These are phyloP conservation scores for Austroboletus eburneus DNA, from an alignment of 768 basidiomycete species.

Conservation along the genomic window DNA sequence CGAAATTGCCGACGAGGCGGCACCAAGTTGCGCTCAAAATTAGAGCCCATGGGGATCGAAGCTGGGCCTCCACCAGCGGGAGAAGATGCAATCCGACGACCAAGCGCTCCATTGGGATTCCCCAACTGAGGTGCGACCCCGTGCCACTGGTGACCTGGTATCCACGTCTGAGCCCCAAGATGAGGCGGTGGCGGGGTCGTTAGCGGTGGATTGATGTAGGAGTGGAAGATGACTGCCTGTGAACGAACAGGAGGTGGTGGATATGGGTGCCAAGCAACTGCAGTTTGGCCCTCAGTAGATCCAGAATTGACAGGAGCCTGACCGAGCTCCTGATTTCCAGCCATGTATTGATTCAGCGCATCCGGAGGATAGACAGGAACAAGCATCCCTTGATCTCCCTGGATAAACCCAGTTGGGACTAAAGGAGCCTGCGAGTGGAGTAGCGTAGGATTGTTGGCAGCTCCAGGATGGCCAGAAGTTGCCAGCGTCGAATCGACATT, in stretches of 20 bases:
- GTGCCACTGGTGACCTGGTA: constrained; percentile 23
- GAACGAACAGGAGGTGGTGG: constrained; percentile 31
- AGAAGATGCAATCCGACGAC: constrained; percentile 15
- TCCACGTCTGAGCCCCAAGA: constrained; percentile 22
- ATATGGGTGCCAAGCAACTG: constrained; percentile 33
- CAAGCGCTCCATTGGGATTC: constrained; percentile 11
- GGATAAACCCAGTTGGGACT: constrained; percentile 63
- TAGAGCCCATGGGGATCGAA: constrained; percentile 10
- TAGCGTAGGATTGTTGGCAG: constrained; percentile 9
- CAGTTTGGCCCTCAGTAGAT: constrained; percentile 26
- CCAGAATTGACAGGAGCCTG: constrained; percentile 15
- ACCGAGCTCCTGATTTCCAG: constrained; percentile 35
- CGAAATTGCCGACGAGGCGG: constrained; percentile 32
- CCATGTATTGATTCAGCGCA: constrained; percentile 66
- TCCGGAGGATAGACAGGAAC: constrained; percentile 69
- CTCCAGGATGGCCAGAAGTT: constrained; percentile 16
- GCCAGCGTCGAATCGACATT: constrained; percentile 22
- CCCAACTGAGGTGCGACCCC: constrained; percentile 16
- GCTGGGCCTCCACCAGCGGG: constrained; percentile 15
- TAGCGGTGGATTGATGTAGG: constrained; percentile 25
- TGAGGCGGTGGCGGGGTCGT: constrained; percentile 15
- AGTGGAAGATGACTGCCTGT: constrained; percentile 28
- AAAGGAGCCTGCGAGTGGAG: constrained; percentile 48
- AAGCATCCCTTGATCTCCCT: constrained; percentile 68
- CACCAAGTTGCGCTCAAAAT: constrained; percentile 19